Evolutionary conservation across 495 filamentous ascomycete species (phyloP), one percentile per base, ranked within the genome.

Genomic region (Bathelium albidoporum): DNA sequence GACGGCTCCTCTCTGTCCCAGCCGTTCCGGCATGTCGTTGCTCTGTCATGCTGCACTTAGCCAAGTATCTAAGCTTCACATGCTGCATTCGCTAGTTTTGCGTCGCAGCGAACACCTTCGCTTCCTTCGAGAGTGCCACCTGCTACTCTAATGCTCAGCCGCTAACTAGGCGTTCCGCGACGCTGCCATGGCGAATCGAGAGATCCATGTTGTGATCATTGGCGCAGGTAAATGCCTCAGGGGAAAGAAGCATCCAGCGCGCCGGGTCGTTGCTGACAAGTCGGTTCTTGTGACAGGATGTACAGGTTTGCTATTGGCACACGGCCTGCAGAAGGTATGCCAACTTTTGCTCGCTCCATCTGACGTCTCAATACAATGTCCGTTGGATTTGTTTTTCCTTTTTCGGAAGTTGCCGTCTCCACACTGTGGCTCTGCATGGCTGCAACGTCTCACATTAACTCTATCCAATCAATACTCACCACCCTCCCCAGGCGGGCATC

Each of bases 121-220:
- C 5, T 20, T 9, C 24, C 20, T 55, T 29, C 20, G 5, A 55
- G 29, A 55, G 49, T 55, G 49, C 22, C 49, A 55, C 49, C 5
- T n/a, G n/a, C n/a, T 39, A 39, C 34, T 5, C 34, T 5, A 14
- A 39, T 14, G 34, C n/a, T 39, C 34, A 55, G 49, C 49, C 49
- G 24, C 49, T 55, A 28, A n/a, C 12, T 12, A 2, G 49, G 12
- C 20, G 22, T 28, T 26, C 49, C 20, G 24, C 11, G 24, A 1
- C 2, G 22, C 9, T 10, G 24, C 29, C 4, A 61, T 61, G 60
- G 60, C 60, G 18, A 44, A 14, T 61, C n/a, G 18, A 5, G 39
- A 49, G 34, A 61, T 43, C 36, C 61, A 53, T 53, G 61, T 63
- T 16, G n/a, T 63, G 45, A 63, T 63, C 44, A 63, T 63, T 32